These are phyloP conservation scores for Fraxinus anomala DNA, from an alignment of 257 asterid species.

Conservation along the genomic window DNA sequence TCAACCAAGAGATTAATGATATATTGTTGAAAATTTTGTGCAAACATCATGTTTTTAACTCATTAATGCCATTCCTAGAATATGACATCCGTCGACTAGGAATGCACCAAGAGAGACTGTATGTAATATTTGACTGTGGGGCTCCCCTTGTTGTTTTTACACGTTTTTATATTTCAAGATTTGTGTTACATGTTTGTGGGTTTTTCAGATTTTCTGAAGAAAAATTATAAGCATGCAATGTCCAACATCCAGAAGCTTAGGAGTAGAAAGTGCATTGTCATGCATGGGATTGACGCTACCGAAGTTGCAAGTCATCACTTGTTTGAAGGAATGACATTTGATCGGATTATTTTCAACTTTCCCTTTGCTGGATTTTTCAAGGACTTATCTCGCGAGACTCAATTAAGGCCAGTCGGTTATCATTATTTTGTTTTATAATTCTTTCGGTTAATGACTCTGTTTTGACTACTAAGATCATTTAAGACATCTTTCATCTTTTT, in stretches of 20 bases:
- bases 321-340: slow-evolving; percentile 26
- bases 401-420: slow-evolving; percentile 22
- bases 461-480: neutral
- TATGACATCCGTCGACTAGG: no score
- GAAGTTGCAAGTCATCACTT: slow-evolving; percentile 14
- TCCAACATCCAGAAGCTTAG: slow-evolving; percentile 23
- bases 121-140: no score
- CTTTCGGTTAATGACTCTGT: neutral
- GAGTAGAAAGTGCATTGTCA: slow-evolving; percentile 28
- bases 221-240: slow-evolving; percentile 25
- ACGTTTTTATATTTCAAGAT: neutral
- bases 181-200: neutral
- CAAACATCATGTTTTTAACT: no score
- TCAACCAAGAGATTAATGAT: no score
- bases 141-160: neutral
- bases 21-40: no score
- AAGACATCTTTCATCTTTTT: neutral
- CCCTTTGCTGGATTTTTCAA: slow-evolving; percentile 41
- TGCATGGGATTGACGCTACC: slow-evolving; percentile 35
- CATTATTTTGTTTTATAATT: neutral
- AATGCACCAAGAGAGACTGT: no score
- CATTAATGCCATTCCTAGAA: no score
- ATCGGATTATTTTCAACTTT: slow-evolving; percentile 35
- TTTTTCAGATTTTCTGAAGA: slow-evolving; percentile 26
- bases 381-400: slow-evolving; percentile 16